A percentile compares a stretch with the other conserved stretches of the same genome.
These are phyloP conservation scores for Epichloe coenophiala DNA, from an alignment of 2,329 filamentous ascomycete species.

Conservation along the genomic window DNA sequence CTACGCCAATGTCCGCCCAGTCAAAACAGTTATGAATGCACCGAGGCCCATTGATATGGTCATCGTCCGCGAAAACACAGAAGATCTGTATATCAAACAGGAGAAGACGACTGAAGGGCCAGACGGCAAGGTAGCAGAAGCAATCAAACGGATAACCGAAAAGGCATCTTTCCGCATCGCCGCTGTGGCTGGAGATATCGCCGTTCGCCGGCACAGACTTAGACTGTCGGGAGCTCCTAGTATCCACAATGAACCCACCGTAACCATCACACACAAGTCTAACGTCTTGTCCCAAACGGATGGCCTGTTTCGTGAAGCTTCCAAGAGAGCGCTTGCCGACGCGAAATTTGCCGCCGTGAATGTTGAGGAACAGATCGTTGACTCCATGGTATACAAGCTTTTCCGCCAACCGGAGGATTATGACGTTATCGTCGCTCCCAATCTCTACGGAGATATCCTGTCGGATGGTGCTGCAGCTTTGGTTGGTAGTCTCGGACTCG, in stretches of 20 bases:
- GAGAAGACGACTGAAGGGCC: constrained; percentile 69
- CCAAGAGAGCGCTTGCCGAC: constrained; percentile 57
- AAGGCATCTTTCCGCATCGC: constrained; percentile 76
- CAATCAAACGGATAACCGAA: constrained; percentile 92
- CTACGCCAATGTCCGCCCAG: constrained; percentile 93
- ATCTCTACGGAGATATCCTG: constrained; percentile 93
- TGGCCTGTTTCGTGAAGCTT: constrained; percentile 78
- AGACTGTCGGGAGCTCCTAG: constrained; percentile 43
- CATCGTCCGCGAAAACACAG: constrained; percentile 97
- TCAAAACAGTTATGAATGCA: constrained; percentile 64
- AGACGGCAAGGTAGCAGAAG: constrained; percentile 80
- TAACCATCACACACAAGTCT: constrained; percentile 97
- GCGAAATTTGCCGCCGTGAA: constrained; percentile 48
- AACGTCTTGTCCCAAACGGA: constrained; percentile 96
- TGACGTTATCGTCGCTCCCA: constrained; percentile 95
- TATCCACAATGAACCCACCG: constrained; percentile 57
- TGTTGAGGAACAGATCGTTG: constrained; percentile 95
- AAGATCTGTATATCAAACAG: constrained; percentile 96
- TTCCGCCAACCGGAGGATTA: constrained; percentile 92
- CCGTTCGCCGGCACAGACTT: constrained; percentile 70
- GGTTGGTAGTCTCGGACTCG: constrained; percentile 81
- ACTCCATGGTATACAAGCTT: constrained; percentile 99
- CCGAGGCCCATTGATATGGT: constrained; percentile 77
- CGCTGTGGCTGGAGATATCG: constrained; percentile 89
- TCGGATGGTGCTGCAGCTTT: constrained; percentile 91